Percentiles rank a stretch among this genome's conserved stretches.
Conservation (phyloP, 257 asterid species). For the Scutellaria barbata region DNA sequence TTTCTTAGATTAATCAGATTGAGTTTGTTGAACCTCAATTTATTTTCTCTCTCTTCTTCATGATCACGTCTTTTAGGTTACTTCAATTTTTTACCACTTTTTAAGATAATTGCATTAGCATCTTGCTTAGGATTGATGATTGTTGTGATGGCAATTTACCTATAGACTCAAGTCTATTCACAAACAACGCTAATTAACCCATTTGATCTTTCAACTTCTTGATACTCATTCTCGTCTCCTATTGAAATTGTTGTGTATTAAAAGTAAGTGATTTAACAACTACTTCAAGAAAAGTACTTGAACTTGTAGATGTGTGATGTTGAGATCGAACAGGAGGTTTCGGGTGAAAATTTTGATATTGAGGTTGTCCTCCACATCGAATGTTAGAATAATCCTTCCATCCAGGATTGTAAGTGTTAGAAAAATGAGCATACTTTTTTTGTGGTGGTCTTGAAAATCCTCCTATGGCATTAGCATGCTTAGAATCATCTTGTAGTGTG, state of each 20-base stretch:
- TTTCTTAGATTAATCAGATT: too few relatives aligned
- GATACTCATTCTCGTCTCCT: too few relatives aligned
- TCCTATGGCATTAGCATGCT: neutral
- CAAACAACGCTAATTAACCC: neutral
- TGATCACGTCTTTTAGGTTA: neutral
- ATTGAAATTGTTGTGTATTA: too few relatives aligned
- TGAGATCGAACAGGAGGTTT: too few relatives aligned
- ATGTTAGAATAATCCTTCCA: too few relatives aligned
- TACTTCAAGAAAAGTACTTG: neutral
- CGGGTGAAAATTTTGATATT: too few relatives aligned
- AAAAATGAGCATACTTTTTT: too few relatives aligned
- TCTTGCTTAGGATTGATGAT: neutral
- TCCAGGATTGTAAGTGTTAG: too few relatives aligned
- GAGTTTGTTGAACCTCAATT: too few relatives aligned
- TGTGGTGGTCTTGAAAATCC: neutral
- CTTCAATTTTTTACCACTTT: neutral
- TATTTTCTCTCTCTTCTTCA: neutral
- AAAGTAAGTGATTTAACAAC: neutral
- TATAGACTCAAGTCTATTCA: neutral
- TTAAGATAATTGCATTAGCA: neutral
- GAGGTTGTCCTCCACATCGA: too few relatives aligned
- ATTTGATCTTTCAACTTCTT: too few relatives aligned
- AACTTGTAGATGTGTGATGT: neutral
- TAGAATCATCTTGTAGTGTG: neutral
- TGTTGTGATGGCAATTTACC: neutral